Percentiles rank a stretch among this genome's conserved stretches.
Conservation (phyloP, 2,329 filamentous ascomycete genomes). For the Fusarium buxicola region DNA sequence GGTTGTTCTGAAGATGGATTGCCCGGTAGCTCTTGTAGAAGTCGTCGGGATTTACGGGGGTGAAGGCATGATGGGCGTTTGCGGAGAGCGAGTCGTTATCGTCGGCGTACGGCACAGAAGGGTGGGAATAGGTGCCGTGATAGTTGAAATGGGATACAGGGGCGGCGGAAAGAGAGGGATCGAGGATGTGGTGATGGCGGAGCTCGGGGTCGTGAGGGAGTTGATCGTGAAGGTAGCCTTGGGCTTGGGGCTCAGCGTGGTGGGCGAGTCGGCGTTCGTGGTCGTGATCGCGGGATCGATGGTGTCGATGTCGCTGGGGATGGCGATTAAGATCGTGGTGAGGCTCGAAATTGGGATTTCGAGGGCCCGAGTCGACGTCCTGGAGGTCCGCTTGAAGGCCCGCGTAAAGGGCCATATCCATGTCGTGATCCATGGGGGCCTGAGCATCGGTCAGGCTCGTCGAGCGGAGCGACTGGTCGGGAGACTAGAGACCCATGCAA, state of each 20-base stretch:
- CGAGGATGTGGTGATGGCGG: constrained; percentile 31
- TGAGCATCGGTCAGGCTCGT: constrained; percentile 59
- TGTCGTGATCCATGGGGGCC: constrained; percentile 61
- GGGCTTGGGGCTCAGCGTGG: constrained; percentile 25
- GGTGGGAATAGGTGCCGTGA: constrained; percentile 37
- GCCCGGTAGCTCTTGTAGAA: constrained; percentile 65
- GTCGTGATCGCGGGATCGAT: constrained; percentile 46
- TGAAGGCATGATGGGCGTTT: constrained; percentile 53
- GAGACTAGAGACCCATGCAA: constrained; percentile 58
- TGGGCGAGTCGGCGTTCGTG: constrained; percentile 43
- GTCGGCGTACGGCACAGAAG: constrained; percentile 42
- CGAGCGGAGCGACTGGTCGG: constrained; percentile 56
- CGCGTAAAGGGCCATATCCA: constrained; percentile 49
- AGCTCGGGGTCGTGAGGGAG: constrained; percentile 30
- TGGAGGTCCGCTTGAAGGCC: constrained; percentile 46
- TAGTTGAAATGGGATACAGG: constrained; percentile 29
- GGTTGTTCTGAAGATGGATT: constrained; percentile 51
- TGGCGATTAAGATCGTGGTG: constrained; percentile 40
- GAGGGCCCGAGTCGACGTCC: constrained; percentile 38
- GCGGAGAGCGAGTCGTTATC: constrained; percentile 37
- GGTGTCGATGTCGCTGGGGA: constrained; percentile 48
- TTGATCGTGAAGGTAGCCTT: constrained; percentile 42
- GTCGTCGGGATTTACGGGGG: constrained; percentile 63
- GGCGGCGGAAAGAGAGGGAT: constrained; percentile 37
- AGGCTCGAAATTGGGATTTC: constrained; percentile 42